phyloP scores from a whole-genome alignment of 2,329 filamentous ascomycete genomes.

The Scytalidium lignicola region DNA sequence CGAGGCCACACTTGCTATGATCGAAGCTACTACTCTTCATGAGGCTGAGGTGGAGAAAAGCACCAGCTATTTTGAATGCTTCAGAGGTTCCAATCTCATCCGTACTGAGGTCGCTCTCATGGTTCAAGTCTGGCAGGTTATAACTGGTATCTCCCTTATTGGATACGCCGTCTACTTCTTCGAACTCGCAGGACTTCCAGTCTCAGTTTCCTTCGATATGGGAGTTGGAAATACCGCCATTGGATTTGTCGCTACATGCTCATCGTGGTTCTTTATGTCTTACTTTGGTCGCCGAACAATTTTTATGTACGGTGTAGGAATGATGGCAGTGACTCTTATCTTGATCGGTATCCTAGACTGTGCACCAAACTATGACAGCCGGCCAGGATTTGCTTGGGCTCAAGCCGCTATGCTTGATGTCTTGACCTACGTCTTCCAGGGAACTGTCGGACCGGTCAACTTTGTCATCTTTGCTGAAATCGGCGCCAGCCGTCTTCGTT shows the following conservation, averaged over 20 bases:
- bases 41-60: conserved; percentile 9
- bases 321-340: neutral
- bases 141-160: conserved; percentile 30
- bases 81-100: conserved; percentile 14
- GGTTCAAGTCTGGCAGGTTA: neutral
- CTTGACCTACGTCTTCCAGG: conserved; percentile 17
- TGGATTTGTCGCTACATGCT: conserved; percentile 29
- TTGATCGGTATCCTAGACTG: conserved; percentile 26
- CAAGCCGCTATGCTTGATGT: conserved; percentile 29
- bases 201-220: conserved; percentile 14
- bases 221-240: conserved; percentile 23
- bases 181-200: conserved; percentile 25
- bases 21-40: conserved; percentile 1
- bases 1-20: neutral
- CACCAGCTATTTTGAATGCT: conserved; percentile 21
- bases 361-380: conserved; percentile 26
- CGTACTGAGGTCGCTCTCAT: conserved; percentile 15
- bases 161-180: conserved; percentile 41
- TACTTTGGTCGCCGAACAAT: conserved; percentile 17
- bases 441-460: conserved; percentile 31
- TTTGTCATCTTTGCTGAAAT: conserved; percentile 39
- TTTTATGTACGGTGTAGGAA: conserved; percentile 11
- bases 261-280: conserved; percentile 45
- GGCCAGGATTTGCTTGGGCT: conserved; percentile 2
- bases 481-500: conserved; percentile 37